phyloP scores from a whole-genome alignment of 192 early-diverging fungal genomes.

The Cetraspora pellucida region DNA sequence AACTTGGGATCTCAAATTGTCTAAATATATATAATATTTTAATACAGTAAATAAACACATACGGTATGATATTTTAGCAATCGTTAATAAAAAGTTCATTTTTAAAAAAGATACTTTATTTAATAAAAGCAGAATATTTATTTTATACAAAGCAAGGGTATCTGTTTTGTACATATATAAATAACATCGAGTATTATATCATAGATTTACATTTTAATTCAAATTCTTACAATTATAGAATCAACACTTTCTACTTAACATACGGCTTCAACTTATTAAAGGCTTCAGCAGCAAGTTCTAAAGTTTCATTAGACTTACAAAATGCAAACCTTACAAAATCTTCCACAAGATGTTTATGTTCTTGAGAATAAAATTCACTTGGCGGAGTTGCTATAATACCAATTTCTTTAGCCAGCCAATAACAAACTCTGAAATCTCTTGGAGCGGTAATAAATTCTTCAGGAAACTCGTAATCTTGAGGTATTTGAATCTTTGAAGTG shows the following conservation, averaged over 20 bases:
- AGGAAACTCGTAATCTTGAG: constrained; percentile 62
- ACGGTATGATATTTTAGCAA: no score
- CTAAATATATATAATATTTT: no score
- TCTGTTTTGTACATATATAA: no score
- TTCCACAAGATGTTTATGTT: constrained; percentile 65
- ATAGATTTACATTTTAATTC: no score
- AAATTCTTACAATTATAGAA: no score
- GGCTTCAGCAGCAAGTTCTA: constrained; percentile 72
- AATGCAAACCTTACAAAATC: constrained; percentile 88
- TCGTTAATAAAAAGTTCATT: no score
- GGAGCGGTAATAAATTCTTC: constrained; percentile 62
- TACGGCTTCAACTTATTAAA: constrained; percentile 62
- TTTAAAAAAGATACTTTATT: no score
- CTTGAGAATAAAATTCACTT: constrained; percentile 81
- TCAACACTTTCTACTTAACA: constrained; percentile 37
- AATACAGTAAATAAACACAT: no score
- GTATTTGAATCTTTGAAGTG: constrained; percentile 66
- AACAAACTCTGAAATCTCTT: constrained; percentile 75
- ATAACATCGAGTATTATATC: no score
- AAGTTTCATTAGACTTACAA: constrained; percentile 85
- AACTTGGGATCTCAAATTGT: no score
- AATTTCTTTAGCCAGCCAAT: constrained; percentile 84
- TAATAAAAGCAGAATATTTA: no score
- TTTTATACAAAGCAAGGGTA: no score
- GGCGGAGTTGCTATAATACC: constrained; percentile 92